These are phyloP conservation scores for Irpex sp. DNA, from an alignment of 1,284 basidiomycete species.

Conservation along the genomic window DNA sequence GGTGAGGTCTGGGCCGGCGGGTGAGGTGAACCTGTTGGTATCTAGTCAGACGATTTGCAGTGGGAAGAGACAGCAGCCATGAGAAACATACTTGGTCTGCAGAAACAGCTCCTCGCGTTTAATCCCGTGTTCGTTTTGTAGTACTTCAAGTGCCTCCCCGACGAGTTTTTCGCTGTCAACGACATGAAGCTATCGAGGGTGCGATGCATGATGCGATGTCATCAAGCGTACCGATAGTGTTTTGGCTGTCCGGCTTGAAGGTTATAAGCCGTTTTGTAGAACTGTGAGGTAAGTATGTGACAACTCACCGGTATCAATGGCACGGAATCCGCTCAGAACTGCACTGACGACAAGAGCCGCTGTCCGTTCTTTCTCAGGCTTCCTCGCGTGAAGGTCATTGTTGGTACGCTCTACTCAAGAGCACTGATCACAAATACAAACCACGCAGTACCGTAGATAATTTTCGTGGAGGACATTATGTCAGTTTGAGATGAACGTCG, in stretches of 20 bases:
- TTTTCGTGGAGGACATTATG: constrained; percentile 27
- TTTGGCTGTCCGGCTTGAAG: constrained; percentile 70
- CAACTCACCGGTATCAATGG: constrained; percentile 69
- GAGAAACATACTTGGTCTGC: constrained; percentile 65
- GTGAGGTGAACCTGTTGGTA: constrained; percentile 58
- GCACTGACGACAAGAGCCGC: constrained; percentile 65
- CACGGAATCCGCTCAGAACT: constrained; percentile 71
- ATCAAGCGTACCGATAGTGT: constrained; percentile 58
- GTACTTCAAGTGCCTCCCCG: constrained; percentile 59
- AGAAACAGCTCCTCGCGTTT: constrained; percentile 30
- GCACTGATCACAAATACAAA: constrained; percentile 18
- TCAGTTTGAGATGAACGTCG: neutral
- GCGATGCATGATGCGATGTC: constrained; percentile 7
- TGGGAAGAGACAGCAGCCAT: neutral
- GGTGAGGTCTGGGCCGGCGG: constrained; percentile 64
- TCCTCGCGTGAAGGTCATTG: constrained; percentile 39
- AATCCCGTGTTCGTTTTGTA: constrained; percentile 32
- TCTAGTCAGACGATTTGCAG: neutral
- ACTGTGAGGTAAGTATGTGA: constrained; percentile 2
- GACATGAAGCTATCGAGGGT: neutral
- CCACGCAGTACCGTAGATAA: constrained; percentile 74
- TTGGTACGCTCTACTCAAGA: neutral
- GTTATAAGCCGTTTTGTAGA: constrained; percentile 7
- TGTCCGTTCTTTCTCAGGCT: constrained; percentile 72
- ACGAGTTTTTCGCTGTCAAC: constrained; percentile 69